Base-by-base conservation (phyloP, 345 rosid species). In the Anastatica hierochuntica region DNA sequence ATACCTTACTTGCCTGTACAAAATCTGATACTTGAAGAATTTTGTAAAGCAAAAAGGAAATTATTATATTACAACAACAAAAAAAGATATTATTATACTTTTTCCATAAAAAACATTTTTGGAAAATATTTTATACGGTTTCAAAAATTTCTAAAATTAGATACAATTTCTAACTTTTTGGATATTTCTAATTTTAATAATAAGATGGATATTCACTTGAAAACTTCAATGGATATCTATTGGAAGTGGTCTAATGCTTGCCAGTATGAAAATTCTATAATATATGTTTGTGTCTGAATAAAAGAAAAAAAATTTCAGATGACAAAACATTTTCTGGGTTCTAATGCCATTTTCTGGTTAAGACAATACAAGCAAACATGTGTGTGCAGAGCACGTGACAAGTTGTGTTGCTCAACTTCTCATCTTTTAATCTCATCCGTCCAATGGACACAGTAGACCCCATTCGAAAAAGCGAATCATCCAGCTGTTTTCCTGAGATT, bases 361-460 rank as follows among this genome's bases (percentile, higher is more conserved):
- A 8, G 16, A 33, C 34, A 42, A 31, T 12, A 64, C 43, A 40
- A 42, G 59, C 34, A 58, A 36, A 50, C 24, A 27, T 34, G 41
- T 49, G 41, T 49, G 53, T 58, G 59, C 64, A 58, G 60, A 37
- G 71, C 71, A 66, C 65, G 65, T 66, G 71, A 37, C 60, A 66
- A 59, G 60, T 58, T 51, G 60, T 11, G 42, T 19, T 24, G n/a
- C n/a, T 50, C 20, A 63, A 29, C 43, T 21, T 26, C 37, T 40
- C 45, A 64, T 35, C 57, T 1, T 49, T 51, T 11, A 51, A 66
- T 66, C 71, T 44, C 30, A 39, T 3, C 71, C 71, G 66, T 58
- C 30, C 15, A 39, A 13, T 24, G 7, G 0, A 4, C 4, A 26
- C 27, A 11, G 19, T 17, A 30, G 55, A 45, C 50, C 62, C 46